Percentiles rank a stretch among this genome's conserved stretches.
Evolutionary conservation across 1,284 basidiomycete genomes (phyloP).

Genomic region (Rhodotorula sp.): DNA sequence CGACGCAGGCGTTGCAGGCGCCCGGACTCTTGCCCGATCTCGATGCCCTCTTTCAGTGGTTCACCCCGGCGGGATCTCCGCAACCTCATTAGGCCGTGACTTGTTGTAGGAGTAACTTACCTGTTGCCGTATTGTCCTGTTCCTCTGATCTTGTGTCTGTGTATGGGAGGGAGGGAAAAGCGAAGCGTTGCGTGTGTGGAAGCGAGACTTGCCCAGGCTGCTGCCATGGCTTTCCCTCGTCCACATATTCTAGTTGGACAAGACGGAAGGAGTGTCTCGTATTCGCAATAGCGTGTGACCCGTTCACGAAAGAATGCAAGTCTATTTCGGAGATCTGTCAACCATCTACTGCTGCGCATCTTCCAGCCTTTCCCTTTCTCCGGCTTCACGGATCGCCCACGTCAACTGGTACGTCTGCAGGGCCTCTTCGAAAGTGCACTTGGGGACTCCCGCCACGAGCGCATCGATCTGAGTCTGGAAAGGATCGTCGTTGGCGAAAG

Average conservation of each 20-base stretch:
- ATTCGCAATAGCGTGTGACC: too few species aligned
- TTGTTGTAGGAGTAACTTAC: too few species aligned
- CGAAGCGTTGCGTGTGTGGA: too few species aligned
- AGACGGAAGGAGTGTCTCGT: too few species aligned
- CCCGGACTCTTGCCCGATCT: slow-evolving; percentile 1
- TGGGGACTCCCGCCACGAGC: slow-evolving; percentile 23
- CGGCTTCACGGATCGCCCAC: slow-evolving; percentile 56
- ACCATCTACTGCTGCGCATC: neutral
- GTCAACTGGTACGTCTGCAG: slow-evolving; percentile 81
- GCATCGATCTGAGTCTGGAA: slow-evolving; percentile 37
- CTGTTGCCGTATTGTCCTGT: neutral
- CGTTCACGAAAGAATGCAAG: too few species aligned
- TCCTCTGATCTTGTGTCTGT: too few species aligned
- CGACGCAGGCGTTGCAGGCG: neutral
- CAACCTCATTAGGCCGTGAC: neutral
- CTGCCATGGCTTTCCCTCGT: too few species aligned
- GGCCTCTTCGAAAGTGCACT: slow-evolving; percentile 61
- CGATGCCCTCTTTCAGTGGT: slow-evolving; percentile 7
- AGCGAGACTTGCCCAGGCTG: too few species aligned
- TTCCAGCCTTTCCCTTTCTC: slow-evolving; percentile 25
- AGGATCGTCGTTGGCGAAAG: slow-evolving; percentile 33
- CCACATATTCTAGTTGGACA: too few species aligned
- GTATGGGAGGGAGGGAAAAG: too few species aligned
- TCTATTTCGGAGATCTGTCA: neutral
- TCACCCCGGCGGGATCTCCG: slow-evolving; percentile 7